phyloP scores from a whole-genome alignment of 345 rosid genomes.

The Citrus unshiu region DNA sequence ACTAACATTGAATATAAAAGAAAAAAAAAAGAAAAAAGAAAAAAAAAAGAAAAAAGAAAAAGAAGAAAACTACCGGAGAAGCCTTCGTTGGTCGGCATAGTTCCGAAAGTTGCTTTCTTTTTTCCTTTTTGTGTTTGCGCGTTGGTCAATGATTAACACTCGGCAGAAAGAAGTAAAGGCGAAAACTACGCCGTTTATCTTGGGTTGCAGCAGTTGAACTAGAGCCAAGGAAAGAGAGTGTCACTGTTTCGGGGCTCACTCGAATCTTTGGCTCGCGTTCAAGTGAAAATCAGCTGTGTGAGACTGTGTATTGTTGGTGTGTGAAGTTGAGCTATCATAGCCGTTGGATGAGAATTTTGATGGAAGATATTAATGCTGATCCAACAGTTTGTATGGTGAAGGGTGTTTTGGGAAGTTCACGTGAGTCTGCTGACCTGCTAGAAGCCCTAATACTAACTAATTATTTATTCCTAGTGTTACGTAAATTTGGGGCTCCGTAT shows the following conservation, averaged over 20 bases:
- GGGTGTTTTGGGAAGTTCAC: background rate
- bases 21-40: background rate
- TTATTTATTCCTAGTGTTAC: background rate
- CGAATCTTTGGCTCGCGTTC: background rate
- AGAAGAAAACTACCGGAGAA: conserved; percentile 11
- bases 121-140: background rate
- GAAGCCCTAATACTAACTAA: background rate
- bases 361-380: background rate
- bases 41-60: background rate
- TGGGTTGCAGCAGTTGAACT: background rate
- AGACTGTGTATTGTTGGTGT: background rate
- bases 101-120: background rate
- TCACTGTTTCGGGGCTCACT: background rate
- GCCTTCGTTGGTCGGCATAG: conserved; percentile 26
- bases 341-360: conserved; percentile 3
- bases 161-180: no score
- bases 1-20: background rate
- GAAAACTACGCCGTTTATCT: background rate
- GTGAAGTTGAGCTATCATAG: background rate
- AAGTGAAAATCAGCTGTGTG: background rate
- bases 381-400: background rate
- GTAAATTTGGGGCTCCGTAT: background rate
- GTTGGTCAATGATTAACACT: background rate
- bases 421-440: background rate
- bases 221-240: background rate